Conservation (phyloP, 2,329 filamentous ascomycete genomes). For the Teratosphaeria gauchensis region DNA sequence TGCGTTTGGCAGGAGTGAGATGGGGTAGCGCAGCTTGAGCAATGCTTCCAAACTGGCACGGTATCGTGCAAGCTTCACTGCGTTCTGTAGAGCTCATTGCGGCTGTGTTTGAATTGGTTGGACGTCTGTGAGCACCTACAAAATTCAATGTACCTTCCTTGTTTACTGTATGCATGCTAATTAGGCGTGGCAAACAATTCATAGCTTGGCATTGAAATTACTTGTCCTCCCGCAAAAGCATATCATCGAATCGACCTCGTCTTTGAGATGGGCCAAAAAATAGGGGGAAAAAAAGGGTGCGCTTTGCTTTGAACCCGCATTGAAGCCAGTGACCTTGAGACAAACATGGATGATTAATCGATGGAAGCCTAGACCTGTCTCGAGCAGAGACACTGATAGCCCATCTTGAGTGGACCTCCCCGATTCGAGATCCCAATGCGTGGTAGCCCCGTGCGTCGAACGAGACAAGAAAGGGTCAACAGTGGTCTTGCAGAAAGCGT, state of each 20-base stretch:
- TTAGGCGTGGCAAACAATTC: neutral
- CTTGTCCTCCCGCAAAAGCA: neutral
- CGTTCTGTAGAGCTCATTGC: neutral
- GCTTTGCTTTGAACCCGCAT: neutral
- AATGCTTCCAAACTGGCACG: neutral
- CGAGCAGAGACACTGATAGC: neutral
- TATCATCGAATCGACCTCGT: neutral
- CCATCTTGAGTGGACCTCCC: neutral
- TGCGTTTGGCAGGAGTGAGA: conserved; percentile 26
- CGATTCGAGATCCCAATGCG: neutral
- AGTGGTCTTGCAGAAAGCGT: neutral
- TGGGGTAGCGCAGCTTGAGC: conserved; percentile 11
- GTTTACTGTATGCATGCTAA: neutral
- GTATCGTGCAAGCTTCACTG: neutral
- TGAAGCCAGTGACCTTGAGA: neutral
- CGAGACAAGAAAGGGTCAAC: neutral
- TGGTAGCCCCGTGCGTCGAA: neutral
- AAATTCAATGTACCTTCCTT: neutral
- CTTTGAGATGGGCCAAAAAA: neutral
- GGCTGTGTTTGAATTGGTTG: neutral
- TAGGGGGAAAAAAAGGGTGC: neutral
- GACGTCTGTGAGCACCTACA: neutral
- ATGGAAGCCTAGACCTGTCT: neutral
- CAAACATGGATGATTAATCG: neutral
- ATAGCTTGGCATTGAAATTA: neutral